Evolutionary conservation across 177 flowering plant species (phyloP), one percentile per base, ranked within the genome.

Genomic region (Vitis hybrid): DNA sequence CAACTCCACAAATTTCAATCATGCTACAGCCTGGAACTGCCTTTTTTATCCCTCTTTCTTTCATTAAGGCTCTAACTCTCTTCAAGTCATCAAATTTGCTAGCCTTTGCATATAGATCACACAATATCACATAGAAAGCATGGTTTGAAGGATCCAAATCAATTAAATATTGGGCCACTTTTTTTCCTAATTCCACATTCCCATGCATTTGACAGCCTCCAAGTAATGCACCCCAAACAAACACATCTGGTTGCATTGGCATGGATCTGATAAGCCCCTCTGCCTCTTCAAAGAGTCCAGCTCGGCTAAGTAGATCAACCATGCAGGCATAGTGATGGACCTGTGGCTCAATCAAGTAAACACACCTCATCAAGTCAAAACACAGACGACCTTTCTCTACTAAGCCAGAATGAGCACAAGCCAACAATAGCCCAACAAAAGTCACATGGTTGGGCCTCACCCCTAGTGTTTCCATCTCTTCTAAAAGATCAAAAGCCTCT

Each of bases 331-430:
- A 89, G 63, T 93, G 98, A 55, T 88, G 71, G n/a, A 71, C 81
- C 73, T 76, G 85, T 3, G 97, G 96, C 70, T 87, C 79, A 45
- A 92, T 77, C 8, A 19, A 66, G 76, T 87, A 83, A 71, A 73
- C 84, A 14, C 51, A 57, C 22, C 49, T 84, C 97, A 93, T 93
- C 61, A 63, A n/a, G 31, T 86, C 66, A 69, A 93, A 88, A 71
- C 78, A 83, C 82, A 81, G 65, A 2, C 83, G 79, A 19, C 88
- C 94, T 77, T 73, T 73, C 73, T 90, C 87, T 14, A 92, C 86
- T 11, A 80, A 75, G n/a, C 98, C 98, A 4, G 90, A 80, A 74
- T 90, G 98, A 70, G 94, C 91, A 78, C 98, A 92, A 54, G 97
- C 96, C 15, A 90, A 85, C 63, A 93, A 72, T 45, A 93, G 70